Evolutionary conservation across 2,329 filamentous ascomycete genomes (phyloP).

Genomic region (Aureobasidium sp.): DNA sequence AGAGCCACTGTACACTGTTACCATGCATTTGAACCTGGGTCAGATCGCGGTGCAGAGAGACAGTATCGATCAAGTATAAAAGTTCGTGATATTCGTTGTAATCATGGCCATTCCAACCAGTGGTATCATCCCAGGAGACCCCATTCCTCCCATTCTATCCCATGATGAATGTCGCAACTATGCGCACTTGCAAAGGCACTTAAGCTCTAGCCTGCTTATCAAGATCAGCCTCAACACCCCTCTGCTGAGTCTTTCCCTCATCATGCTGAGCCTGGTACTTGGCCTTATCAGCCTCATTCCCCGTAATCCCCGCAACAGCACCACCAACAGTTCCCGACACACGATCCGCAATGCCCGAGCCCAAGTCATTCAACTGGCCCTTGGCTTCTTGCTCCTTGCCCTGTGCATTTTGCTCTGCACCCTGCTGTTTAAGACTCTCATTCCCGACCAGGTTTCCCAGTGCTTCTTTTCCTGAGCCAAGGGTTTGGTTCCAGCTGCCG

Average conservation of each 20-base stretch:
- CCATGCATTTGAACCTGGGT: no score
- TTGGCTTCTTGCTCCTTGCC: slow-evolving; percentile 77
- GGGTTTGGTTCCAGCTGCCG: slow-evolving; percentile 80
- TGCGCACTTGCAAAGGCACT: neutral
- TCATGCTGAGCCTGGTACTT: slow-evolving; percentile 67
- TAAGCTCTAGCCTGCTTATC: slow-evolving; percentile 54
- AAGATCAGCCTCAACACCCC: slow-evolving; percentile 75
- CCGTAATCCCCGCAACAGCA: slow-evolving; percentile 64
- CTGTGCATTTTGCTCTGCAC: slow-evolving; percentile 69
- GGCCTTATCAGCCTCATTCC: slow-evolving; percentile 58
- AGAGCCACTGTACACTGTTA: no score
- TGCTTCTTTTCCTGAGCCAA: slow-evolving; percentile 79
- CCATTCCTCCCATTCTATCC: neutral
- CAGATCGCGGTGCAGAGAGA: neutral
- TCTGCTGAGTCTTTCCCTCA: slow-evolving; percentile 74
- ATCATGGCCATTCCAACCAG: neutral
- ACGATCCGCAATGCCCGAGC: slow-evolving; percentile 49
- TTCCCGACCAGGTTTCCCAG: slow-evolving; percentile 69
- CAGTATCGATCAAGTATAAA: neutral
- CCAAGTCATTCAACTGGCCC: slow-evolving; percentile 71
- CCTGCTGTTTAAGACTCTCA: slow-evolving; percentile 66
- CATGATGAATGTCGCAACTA: neutral
- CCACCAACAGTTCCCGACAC: slow-evolving; percentile 63
- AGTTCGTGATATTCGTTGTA: slow-evolving; percentile 3
- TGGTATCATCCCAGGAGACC: slow-evolving; percentile 3